Base-by-base conservation (phyloP, 2,329 filamentous ascomycete species). In the Xylaria multiplex region DNA sequence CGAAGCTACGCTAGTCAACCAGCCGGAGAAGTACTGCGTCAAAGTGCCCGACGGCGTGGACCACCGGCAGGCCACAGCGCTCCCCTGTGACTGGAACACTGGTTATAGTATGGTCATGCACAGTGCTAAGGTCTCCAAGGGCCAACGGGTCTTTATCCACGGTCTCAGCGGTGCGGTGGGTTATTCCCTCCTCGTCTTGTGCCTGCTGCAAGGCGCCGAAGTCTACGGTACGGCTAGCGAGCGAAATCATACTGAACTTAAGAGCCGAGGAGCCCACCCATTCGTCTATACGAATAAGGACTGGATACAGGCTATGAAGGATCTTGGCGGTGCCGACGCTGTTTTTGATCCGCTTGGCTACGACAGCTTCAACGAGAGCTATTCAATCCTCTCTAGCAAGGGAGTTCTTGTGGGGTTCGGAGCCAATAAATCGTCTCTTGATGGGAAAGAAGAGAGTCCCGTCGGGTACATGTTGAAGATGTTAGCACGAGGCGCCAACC, bases 141-240 rank as follows among this genome's bases (percentile, higher is more conserved):
- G 82, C 35, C 78, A 83, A 61, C 79, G 79, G 24, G 82, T 85
- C 50, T 85, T 85, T 69, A 73, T 85, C 19, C 84, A 85, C 71
- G 82, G 83, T 42, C 73, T 84, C 27, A 84, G 82, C 66, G 83
- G 83, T 35, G 82, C 83, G 7, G 83, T 85, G 1, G 83, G 83
- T 19, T 80, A 77, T 59, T 83, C 79, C 0, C 46, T 80, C 24
- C 78, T 82, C 75, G 76, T 73, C 1, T 74, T 85, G 3, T 80
- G 79, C 68, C 77, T 79, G 56, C 72, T 81, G 4, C 74, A 78
- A 52, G 83, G 83, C 24, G 83, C 83, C 24, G 75, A 77, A 19
- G 79, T 85, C 16, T 85, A 84, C 72, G 83, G 83, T 37, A 85
- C 83, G 0, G 83, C 83, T 0, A 81, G 80, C 0, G 73, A 74